phyloP scores from a whole-genome alignment of 345 rosid species.

The Pistacia integerrima region DNA sequence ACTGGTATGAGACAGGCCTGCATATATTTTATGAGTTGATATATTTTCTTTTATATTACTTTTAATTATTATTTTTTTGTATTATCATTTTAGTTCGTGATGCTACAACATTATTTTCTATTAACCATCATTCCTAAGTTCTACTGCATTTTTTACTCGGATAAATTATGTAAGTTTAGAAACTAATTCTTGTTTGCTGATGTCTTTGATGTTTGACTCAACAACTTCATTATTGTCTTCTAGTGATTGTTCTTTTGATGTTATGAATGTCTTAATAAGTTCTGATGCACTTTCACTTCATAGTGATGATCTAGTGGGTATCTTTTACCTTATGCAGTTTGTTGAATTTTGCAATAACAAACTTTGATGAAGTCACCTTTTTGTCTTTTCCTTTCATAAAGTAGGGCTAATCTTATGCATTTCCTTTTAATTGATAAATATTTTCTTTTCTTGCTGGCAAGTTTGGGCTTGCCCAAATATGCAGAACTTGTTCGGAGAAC shows the following conservation, averaged over 20 bases:
- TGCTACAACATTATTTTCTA: neutral
- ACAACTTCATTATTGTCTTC: neutral
- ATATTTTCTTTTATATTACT: neutral
- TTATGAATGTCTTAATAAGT: neutral
- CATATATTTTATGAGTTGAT: slow-evolving; percentile 88
- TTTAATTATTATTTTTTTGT: neutral
- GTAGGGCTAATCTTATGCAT: neutral
- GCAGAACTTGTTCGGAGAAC: slow-evolving; percentile 92
- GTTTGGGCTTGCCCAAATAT: slow-evolving; percentile 96
- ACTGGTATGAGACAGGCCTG: slow-evolving; percentile 93
- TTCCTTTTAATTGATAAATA: slow-evolving; percentile 10
- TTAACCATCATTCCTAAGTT: neutral
- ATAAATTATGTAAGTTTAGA: slow-evolving; percentile 70
- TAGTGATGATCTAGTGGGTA: neutral
- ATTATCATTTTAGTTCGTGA: neutral
- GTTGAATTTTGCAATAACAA: neutral
- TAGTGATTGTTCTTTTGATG: neutral
- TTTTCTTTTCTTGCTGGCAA: slow-evolving; percentile 38
- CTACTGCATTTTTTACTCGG: slow-evolving; percentile 35
- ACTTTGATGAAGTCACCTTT: neutral
- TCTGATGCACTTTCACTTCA: neutral
- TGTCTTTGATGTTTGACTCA: neutral
- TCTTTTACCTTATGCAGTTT: neutral
- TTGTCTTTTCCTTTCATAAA: neutral
- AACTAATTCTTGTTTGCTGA: neutral